These are phyloP conservation scores for Erodium moschatum DNA, from an alignment of 441 rosid genomes.

Conservation along the genomic window DNA sequence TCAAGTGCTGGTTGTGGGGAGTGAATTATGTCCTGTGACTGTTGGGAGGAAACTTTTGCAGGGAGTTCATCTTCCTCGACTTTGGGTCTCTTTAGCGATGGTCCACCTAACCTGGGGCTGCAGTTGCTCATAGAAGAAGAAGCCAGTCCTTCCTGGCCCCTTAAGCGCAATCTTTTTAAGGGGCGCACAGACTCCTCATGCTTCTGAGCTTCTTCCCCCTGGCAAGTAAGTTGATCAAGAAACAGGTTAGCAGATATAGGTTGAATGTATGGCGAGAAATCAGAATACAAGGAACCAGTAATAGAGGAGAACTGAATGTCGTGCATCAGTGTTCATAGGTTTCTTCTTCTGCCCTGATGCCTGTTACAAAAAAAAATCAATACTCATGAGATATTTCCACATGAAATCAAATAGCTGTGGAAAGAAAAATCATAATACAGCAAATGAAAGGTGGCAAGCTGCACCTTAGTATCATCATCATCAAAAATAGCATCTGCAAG, in stretches of 20 bases:
- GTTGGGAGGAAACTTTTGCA: not conserved
- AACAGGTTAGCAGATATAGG: not conserved
- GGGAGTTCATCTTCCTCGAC: not conserved
- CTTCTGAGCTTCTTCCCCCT: conserved; percentile 1
- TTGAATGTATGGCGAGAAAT: not conserved
- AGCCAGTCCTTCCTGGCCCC: conserved; percentile 1
- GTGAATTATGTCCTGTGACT: not conserved
- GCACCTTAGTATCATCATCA: conserved; percentile 5
- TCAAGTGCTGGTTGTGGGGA: not conserved
- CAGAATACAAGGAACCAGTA: not conserved
- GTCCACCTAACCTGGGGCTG: not conserved
- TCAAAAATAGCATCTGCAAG: conserved; percentile 9
- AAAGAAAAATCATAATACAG: not conserved
- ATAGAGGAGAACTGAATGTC: not conserved
- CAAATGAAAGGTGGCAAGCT: not conserved
- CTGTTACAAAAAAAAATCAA: not conserved
- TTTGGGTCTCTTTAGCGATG: not conserved
- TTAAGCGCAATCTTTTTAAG: conserved; percentile 7
- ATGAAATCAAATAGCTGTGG: not conserved
- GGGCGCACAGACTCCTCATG: conserved; percentile 4
- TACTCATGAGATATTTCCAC: not conserved
- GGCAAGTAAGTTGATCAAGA: not conserved
- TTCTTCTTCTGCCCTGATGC: not conserved
- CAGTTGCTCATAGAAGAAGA: not conserved
- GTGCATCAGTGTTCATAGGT: not conserved